Evolutionary conservation across 805 yeast species (phyloP).

Genomic region (Candida dajiaensis): DNA sequence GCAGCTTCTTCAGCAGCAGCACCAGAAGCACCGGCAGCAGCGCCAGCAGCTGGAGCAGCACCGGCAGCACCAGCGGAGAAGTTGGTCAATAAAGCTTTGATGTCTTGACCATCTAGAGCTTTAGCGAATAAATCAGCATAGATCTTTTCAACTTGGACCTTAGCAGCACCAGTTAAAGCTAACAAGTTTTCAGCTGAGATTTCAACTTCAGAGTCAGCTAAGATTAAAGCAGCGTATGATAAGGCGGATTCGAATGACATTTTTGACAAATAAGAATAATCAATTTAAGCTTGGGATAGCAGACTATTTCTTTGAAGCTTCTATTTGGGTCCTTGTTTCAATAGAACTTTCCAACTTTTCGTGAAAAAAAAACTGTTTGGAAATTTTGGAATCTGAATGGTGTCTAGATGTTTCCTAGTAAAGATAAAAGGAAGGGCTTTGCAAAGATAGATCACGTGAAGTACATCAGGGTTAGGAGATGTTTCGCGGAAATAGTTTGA

Average conservation of each 20-base stretch:
- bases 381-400: not conserved
- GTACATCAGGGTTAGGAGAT: not conserved
- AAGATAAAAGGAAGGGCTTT: too few relatives aligned
- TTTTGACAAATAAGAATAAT: slow-evolving; percentile 26
- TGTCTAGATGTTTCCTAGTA: not conserved
- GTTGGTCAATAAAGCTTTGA: slow-evolving; percentile 71
- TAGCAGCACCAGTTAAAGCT: slow-evolving; percentile 76
- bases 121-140: slow-evolving; percentile 88
- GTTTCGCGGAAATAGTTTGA: not conserved
- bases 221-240: slow-evolving; percentile 90
- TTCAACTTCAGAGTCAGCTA: slow-evolving; percentile 89
- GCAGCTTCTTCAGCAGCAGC: slow-evolving; percentile 61
- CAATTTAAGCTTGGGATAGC: slow-evolving; percentile 27
- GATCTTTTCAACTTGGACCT: slow-evolving; percentile 72
- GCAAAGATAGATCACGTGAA: not conserved
- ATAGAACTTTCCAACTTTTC: not conserved
- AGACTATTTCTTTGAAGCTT: slow-evolving; percentile 25
- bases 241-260: slow-evolving; percentile 78
- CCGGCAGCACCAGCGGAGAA: slow-evolving; percentile 70
- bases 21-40: slow-evolving; percentile 54
- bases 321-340: not conserved
- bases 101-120: slow-evolving; percentile 79
- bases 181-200: slow-evolving; percentile 78
- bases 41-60: slow-evolving; percentile 67
- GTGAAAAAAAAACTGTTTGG: slow-evolving; percentile 1